These are phyloP conservation scores for Lentinula raphanica DNA, from an alignment of 768 basidiomycete species.

Conservation along the genomic window DNA sequence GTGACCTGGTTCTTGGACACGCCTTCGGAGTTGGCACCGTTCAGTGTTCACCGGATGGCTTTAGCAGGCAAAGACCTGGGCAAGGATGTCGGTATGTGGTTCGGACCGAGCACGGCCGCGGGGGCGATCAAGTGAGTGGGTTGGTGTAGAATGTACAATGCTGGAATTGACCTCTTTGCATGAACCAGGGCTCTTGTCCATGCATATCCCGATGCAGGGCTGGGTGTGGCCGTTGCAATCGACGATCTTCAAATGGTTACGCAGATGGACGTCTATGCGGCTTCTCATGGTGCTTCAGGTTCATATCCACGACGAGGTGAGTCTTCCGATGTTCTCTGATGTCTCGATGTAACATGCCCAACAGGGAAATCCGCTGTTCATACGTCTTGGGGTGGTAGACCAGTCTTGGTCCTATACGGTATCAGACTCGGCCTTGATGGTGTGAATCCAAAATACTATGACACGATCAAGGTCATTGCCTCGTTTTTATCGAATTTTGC, in stretches of 20 bases:
- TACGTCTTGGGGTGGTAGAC: slow-evolving; percentile 68
- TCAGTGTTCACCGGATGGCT: slow-evolving; percentile 95
- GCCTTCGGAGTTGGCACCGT: slow-evolving; percentile 78
- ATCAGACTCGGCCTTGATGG: slow-evolving; percentile 86
- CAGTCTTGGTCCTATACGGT: slow-evolving; percentile 83
- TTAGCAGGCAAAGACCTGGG: slow-evolving; percentile 91
- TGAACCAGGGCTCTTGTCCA: slow-evolving; percentile 72
- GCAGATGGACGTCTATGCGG: slow-evolving; percentile 80
- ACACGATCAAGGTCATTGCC: slow-evolving; percentile 65
- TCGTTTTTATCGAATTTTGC: neutral
- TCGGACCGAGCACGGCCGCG: slow-evolving; percentile 95
- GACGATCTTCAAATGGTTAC: slow-evolving; percentile 84
- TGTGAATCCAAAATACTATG: slow-evolving; percentile 93
- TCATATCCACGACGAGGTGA: slow-evolving; percentile 5
- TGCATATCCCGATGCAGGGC: slow-evolving; percentile 71
- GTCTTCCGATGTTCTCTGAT: neutral
- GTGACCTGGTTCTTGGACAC: slow-evolving; percentile 94
- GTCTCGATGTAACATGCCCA: neutral
- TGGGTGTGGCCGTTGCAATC: slow-evolving; percentile 77
- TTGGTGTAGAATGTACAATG: neutral
- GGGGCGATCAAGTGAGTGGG: slow-evolving; percentile 80
- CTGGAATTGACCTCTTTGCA: neutral
- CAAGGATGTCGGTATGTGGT: slow-evolving; percentile 96
- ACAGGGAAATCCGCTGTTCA: slow-evolving; percentile 19
- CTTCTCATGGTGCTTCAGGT: slow-evolving; percentile 42